Base-by-base conservation (phyloP, 2,329 filamentous ascomycete species). In the Aureobasidium sp. region DNA sequence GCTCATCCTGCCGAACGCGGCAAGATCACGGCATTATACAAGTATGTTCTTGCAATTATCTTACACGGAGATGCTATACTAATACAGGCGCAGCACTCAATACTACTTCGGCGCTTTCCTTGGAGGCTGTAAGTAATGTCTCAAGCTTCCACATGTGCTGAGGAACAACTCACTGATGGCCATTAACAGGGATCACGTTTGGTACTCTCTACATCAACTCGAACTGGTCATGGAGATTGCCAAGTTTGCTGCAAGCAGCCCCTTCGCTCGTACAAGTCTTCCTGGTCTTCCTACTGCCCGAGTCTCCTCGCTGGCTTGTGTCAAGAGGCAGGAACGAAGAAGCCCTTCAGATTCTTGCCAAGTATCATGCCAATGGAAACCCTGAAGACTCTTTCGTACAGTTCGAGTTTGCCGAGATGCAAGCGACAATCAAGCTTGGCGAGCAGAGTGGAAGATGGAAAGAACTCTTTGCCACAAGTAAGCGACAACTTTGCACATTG, bases 401-500 rank as follows among this genome's bases (percentile, higher is more conserved):
- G 71, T 89, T 90, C 73, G 88, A 92, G 75, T 90, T 84, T 74
- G 84, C 84, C 48, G 90, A 92, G 78, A 92, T 92, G 85, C 85
- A 72, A 84, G 40, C 58, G 38, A 42, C 31, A 6, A 29, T 40
- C 10, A 15, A n/a, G 3, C 25, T 31, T 1, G 50, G 47, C 20
- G 59, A 27, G 13, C 45, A 62, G 40, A 62, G 45, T 27, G 56
- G 27, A 2, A 20, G 59, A 31, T 62, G 31, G 13, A 62, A 31
- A 20, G 31, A 27, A 15, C 42, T 27, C 16, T 20, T 60, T 29
- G 25, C 55, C 11, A 59, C 23, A 7, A 59, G 54, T 50, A 20
- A 27, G 47, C 4, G 4, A 3, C 33, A 3, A 2, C 13, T n/a
- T n/a, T 20, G 11, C 15, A 25, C 13, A 29, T 13, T 13, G 7